Base-by-base conservation (phyloP, 306 rosid genomes). In the Comarum palustre region DNA sequence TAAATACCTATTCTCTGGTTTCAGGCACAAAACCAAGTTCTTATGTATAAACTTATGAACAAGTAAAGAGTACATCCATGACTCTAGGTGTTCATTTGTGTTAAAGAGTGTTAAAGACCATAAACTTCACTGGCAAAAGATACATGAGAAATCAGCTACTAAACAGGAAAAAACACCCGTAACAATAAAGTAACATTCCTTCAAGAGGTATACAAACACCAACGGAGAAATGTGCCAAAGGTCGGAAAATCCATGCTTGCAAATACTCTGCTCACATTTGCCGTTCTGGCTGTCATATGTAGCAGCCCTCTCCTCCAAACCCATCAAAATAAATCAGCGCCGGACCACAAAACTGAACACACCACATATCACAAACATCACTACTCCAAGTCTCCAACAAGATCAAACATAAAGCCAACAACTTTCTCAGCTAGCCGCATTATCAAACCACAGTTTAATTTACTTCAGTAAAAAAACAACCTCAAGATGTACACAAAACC, bases 131-230 rank as follows among this genome's bases (percentile, higher is more conserved):
- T 12, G 22, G 46, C 52, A 70, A 66, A 52, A 16, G 31, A 46
- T 58, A 25, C 55, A 73, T 47, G 48, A 65, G 73, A 74, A 36
- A 69, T 41, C 8, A 51, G 54, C 54, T 62, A 66, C 45, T 27
- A 14, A 60, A 41, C n/a, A 39, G 27, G 71, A 75, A 50, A 74
- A 74, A 75, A 62, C 72, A 51, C 36, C 5, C 95, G 42, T 89
- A 94, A 97, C 97, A 82, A 76, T 68, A 72, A 75, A 73, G 77
- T 95, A 90, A 65, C 92, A 95, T 73, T 86, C 93, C 84, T 90
- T 95, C 77, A 95, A 82, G 67, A 91, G 92, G 81, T 80, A 85
- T 63, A 95, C 29, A 82, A 95, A 95, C 55, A 91, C 89, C 80
- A 87, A 80, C 0, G 97, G 99, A 66, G 99, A 81, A 52, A 90